phyloP scores from a whole-genome alignment of 306 rosid genomes.

The Neltuma alba region DNA sequence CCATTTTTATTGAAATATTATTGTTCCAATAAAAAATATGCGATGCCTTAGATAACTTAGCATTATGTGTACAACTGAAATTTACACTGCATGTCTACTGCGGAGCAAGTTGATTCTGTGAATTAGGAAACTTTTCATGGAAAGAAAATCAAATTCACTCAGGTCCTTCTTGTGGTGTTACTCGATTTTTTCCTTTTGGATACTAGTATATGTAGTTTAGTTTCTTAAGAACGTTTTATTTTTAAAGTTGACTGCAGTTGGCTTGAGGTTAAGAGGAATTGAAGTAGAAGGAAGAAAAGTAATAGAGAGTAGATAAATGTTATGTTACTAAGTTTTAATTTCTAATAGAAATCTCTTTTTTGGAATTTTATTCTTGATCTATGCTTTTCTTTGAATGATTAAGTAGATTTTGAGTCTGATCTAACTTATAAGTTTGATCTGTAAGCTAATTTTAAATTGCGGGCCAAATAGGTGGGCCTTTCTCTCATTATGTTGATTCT shows the following conservation, averaged over 20 bases:
- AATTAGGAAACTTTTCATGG: no score
- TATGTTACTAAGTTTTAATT: no score
- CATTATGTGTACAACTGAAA: conserved; percentile 1
- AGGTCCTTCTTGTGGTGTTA: background rate
- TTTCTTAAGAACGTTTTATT: background rate
- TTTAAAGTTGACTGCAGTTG: background rate
- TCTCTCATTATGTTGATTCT: conserved; percentile 13
- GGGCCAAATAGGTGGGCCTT: conserved; percentile 1
- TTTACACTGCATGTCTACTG: conserved; percentile 1
- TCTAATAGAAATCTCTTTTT: no score
- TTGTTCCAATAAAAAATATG: conserved; percentile 9
- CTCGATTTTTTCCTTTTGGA: background rate
- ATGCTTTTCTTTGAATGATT: no score
- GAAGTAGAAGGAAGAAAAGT: background rate
- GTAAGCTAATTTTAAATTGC: conserved; percentile 16
- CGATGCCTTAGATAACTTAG: conserved; percentile 5
- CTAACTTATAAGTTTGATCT: conserved; percentile 2
- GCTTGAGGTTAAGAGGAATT: background rate
- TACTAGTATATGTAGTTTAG: conserved; percentile 7
- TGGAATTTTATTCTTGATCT: no score
- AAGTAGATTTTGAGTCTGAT: no score
- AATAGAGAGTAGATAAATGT: conserved; percentile 16
- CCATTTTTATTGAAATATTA: background rate
- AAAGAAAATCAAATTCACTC: conserved; percentile 1
- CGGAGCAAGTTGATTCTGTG: conserved; percentile 6